Base-by-base conservation (phyloP, 2,329 filamentous ascomycete genomes). In the Fusarium sp. region DNA sequence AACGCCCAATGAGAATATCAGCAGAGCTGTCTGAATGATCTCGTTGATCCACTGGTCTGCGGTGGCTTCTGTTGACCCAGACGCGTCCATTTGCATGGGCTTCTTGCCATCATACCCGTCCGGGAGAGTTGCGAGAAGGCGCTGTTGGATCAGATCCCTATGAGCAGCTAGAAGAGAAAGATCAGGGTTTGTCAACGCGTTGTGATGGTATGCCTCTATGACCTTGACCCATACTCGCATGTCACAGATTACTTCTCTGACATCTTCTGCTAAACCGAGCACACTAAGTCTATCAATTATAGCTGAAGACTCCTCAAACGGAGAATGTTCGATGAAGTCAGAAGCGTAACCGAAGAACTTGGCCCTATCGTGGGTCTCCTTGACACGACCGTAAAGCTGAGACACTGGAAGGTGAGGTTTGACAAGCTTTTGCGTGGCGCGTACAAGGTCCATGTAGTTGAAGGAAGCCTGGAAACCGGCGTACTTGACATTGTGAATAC, bases 371-470 rank as follows among this genome's bases (percentile, higher is more conserved):
- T 62, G 54, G 2, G 47, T 61, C 9, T 62, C 33, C 3, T 5
- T 54, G 4, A 68, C 54, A 5, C 25, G 12, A 0, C 30, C 47
- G 28, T 68, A 68, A 0, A 68, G 1, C 0, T 3, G 18, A 2
- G 63, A 62, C 0, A 68, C 25, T 1, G 63, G 65, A 30, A 68
- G 25, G 6, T 38, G 35, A 9, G 65, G 65, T 2, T 47, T 62
- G 2, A 18, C 23, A 2, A 68, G 32, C 6, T 6, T 68, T 19
- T 68, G 47, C 0, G 63, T 61, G 9, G 63, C 65, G 5, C 64
- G 47, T 13, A 47, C 59, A 1, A 68, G 54, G 33, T 68, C 65
- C 65, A 68, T 67, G 0, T 68, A 68, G 9, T 68, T 68, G 10
- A 68, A 68, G 0, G 65, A 68, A 13, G 64, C 65, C 4, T 68